Evolutionary conservation across 352 stramenopile genomes (phyloP).

Genomic region (Globisporangium recalcitrans): DNA sequence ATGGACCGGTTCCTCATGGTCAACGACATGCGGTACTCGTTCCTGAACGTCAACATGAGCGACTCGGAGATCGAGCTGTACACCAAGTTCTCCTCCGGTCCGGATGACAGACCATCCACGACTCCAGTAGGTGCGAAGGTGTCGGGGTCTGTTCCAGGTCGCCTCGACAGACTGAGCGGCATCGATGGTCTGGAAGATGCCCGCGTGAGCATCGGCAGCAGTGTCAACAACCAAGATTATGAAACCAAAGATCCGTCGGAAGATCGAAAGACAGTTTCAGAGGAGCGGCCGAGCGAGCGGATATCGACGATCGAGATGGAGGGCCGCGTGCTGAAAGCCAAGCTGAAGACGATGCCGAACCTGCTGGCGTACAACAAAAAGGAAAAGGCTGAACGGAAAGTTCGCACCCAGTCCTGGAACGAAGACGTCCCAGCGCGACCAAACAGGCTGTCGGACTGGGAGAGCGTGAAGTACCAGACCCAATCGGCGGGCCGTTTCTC

Average conservation of each 20-base stretch:
- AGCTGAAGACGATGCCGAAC: conserved; percentile 44
- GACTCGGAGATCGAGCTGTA: conserved; percentile 40
- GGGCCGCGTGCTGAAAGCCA: conserved; percentile 31
- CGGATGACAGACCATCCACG: conserved; percentile 22
- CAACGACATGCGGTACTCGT: conserved; percentile 87
- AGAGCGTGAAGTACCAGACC: conserved; percentile 44
- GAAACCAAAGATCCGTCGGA: conserved; percentile 16
- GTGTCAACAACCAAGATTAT: conserved; percentile 13
- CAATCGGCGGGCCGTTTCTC: conserved; percentile 47
- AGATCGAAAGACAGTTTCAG: conserved; percentile 8
- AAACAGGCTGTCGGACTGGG: conserved; percentile 48
- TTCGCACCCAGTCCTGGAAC: conserved; percentile 55
- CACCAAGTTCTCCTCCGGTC: conserved; percentile 29
- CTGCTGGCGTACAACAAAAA: conserved; percentile 45
- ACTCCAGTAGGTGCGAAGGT: conserved; percentile 21
- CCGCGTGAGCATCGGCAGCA: conserved; percentile 18
- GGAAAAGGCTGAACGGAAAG: conserved; percentile 25
- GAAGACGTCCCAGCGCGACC: conserved; percentile 22
- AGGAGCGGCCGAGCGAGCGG: conserved; percentile 8
- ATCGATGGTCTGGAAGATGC: conserved; percentile 31
- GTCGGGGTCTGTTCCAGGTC: conserved; percentile 26
- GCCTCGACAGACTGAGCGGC: conserved; percentile 31
- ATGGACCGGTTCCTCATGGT: conserved; percentile 89
- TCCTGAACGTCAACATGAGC: conserved; percentile 80
- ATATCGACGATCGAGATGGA: conserved; percentile 19